Base-by-base conservation (phyloP, 2,329 filamentous ascomycete species). In the Pestalotiopsis sp. region DNA sequence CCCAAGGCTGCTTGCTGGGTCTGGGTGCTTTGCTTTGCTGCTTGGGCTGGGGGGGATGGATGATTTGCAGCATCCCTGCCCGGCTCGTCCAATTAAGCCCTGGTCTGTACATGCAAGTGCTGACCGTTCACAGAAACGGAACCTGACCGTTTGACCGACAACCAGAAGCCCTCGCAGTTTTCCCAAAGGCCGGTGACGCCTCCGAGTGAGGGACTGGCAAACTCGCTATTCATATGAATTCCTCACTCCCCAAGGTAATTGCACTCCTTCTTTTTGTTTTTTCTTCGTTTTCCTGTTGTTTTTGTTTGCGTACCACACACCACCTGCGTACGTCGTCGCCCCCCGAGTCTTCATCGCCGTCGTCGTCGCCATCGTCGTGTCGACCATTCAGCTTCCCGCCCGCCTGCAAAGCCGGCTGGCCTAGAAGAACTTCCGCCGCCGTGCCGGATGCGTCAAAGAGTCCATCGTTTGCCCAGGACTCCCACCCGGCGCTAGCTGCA, bases 211-310 rank as follows among this genome's bases (percentile, higher is more conserved):
- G 45, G 49, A 17, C 49, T 56, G 63, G 36, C 41, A 41, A 66
- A 20, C 39, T 60, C n/a, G 27, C 14, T 62, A 66, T 66, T 59
- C 64, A 66, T 66, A 66, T 66, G 64, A 66, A 66, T 66, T 52
- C 52, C 31, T 36, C 64, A 66, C 64, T 66, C 64, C 64, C 64
- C 64, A 66, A 66, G 64, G 64, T 66, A 66, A 23, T 60, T 59
- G n/a, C n/a, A 14, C 13, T 27, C 31, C 23, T 27, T 45, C 60
- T 57, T 60, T n/a, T 23, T 20, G 31, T 39, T 49, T 6, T 63
- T 23, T 63, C 17, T 23, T 63, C 12, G 14, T 36, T 63, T 13
- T n/a, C 25, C 31, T 52, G 5, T n/a, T n/a, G 17, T 52, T n/a
- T n/a, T 52, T n/a, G 45, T 52, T 52, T 52, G 45, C 45, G 20